phyloP scores from a whole-genome alignment of 306 rosid genomes.

The Cicer bijugum region DNA sequence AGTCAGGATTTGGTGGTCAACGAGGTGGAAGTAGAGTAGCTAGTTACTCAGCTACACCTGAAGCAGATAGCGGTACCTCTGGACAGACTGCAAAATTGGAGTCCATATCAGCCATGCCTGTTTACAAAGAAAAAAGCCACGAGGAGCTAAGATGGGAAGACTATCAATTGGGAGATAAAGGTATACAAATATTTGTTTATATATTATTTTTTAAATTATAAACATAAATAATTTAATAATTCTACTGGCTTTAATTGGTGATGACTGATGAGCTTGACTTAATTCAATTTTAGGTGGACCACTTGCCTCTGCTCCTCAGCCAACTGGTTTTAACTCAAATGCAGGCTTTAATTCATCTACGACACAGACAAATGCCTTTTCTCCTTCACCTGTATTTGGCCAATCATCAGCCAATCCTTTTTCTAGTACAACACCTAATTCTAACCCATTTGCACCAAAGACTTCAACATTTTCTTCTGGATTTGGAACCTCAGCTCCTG shows the following conservation, averaged over 20 bases:
- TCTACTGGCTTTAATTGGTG: constrained; percentile 2
- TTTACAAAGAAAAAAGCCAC: constrained; percentile 87
- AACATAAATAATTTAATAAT: not conserved
- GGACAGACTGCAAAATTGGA: constrained; percentile 73
- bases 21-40: constrained; percentile 85
- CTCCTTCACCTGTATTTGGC: constrained; percentile 59
- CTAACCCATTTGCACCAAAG: constrained; percentile 73
- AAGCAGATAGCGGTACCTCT: constrained; percentile 67
- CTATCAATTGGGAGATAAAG: constrained; percentile 91
- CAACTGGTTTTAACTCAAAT: constrained; percentile 45
- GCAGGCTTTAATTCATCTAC: constrained; percentile 61
- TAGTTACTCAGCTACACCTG: constrained; percentile 73
- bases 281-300: constrained; percentile 78
- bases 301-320: constrained; percentile 63
- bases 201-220: not conserved
- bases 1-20: constrained; percentile 74
- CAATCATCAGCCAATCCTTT: constrained; percentile 75
- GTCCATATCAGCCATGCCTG: constrained; percentile 94
- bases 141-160: constrained; percentile 99
- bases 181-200: constrained; percentile 36
- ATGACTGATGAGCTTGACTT: constrained; percentile 15
- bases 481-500: constrained; percentile 60
- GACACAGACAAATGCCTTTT: constrained; percentile 61
- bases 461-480: constrained; percentile 58
- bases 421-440: constrained; percentile 58